These are phyloP conservation scores for Mallotus japonicus DNA, from an alignment of 441 rosid species.

Conservation along the genomic window DNA sequence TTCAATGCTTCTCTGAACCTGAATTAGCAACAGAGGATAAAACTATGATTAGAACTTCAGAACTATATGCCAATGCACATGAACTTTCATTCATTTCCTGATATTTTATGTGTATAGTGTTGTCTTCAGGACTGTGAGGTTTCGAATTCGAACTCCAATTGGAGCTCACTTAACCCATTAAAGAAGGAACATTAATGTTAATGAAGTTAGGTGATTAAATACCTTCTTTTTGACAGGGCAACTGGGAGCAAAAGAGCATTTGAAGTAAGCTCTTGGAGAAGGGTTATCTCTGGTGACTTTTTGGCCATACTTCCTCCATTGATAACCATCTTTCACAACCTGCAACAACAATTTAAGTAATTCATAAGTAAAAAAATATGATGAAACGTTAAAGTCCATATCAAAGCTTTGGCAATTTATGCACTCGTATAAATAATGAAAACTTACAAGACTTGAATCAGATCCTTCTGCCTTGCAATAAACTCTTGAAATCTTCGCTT, in stretches of 20 bases:
- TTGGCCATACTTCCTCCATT: constrained; percentile 99
- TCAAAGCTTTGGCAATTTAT: not conserved
- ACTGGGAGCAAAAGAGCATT: constrained; percentile 90
- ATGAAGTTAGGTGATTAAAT: not conserved
- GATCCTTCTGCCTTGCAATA: constrained; percentile 62
- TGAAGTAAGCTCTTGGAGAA: constrained; percentile 97
- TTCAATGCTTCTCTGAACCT: constrained; percentile 91
- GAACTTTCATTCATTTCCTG: not conserved
- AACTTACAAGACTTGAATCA: constrained; percentile 75
- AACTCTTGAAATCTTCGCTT: constrained; percentile 61
- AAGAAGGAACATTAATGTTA: not conserved
- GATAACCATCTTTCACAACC: constrained; percentile 97
- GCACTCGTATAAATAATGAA: not conserved
- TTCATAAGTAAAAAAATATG: not conserved
- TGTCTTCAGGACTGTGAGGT: no score
- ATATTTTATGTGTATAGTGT: no score
- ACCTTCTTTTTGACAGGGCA: constrained; percentile 99
- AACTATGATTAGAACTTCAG: not conserved
- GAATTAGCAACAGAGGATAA: constrained; percentile 9
- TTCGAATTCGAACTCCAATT: no score
- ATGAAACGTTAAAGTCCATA: not conserved
- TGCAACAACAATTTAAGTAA: constrained; percentile 22
- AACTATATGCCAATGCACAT: not conserved
- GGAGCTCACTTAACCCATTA: no score
- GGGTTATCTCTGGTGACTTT: constrained; percentile 98